Evolutionary conservation across 371 early-diverging fungal species (phyloP).

Genomic region (Choanephora cucurbitarum): DNA sequence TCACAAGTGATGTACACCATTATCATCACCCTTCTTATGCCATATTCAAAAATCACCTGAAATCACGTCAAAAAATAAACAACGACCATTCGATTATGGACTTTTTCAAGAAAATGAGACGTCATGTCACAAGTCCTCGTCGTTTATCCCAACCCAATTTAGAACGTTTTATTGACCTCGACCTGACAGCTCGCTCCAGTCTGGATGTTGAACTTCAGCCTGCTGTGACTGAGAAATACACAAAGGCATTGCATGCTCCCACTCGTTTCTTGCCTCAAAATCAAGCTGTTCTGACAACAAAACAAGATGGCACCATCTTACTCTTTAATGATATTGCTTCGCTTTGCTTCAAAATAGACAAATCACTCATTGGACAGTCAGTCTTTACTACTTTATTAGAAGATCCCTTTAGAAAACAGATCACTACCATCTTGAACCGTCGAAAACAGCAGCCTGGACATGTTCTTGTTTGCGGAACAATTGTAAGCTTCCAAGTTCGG

Average conservation of each 20-base stretch:
- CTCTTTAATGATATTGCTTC: constrained; percentile 59
- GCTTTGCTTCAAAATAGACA: constrained; percentile 45
- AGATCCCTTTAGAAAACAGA: constrained; percentile 14
- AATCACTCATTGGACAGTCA: constrained; percentile 28
- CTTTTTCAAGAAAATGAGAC: constrained; percentile 17
- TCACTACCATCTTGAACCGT: constrained; percentile 8
- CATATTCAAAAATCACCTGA: neutral
- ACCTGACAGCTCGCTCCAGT: neutral
- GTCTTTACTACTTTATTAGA: constrained; percentile 18
- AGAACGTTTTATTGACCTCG: neutral
- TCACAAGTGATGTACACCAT: too few species aligned
- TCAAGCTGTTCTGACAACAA: constrained; percentile 59
- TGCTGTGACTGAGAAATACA: constrained; percentile 4
- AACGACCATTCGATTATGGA: constrained; percentile 1
- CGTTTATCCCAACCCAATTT: constrained; percentile 20
- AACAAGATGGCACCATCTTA: constrained; percentile 40
- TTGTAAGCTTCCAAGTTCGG: constrained; percentile 38
- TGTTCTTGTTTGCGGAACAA: constrained; percentile 58
- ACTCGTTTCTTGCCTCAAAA: constrained; percentile 55
- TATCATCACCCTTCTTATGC: too few species aligned
- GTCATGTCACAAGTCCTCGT: neutral
- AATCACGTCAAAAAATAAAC: neutral
- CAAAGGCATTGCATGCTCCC: constrained; percentile 44
- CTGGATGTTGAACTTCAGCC: neutral
- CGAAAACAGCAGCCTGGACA: constrained; percentile 10